Evolutionary conservation across 139 green algal species (phyloP).

Genomic region (Chlamydomonas asymmetrica): DNA sequence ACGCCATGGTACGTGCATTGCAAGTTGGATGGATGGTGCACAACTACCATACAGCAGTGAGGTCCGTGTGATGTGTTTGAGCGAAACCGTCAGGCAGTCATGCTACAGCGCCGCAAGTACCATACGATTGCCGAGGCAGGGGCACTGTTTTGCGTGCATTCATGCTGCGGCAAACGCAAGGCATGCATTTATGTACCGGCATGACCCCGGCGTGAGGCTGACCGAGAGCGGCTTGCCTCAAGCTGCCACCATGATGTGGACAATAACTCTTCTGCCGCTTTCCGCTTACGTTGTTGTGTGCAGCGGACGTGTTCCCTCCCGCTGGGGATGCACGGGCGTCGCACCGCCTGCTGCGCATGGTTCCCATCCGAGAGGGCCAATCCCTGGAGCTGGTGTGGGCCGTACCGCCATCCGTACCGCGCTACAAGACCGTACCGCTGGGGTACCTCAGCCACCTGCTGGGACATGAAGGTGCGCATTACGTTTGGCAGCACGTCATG

Average conservation of each 20-base stretch:
- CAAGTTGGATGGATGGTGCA: background rate
- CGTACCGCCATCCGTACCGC: slow-evolving; percentile 19
- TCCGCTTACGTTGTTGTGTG: background rate
- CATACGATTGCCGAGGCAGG: no score
- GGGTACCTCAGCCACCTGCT: slow-evolving; percentile 81
- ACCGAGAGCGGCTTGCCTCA: no score
- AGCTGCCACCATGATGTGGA: background rate
- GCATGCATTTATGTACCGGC: no score
- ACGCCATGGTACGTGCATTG: background rate
- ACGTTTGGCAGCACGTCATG: background rate
- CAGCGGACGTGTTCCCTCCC: slow-evolving; percentile 36
- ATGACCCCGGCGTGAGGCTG: no score
- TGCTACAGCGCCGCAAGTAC: no score
- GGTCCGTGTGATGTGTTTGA: no score
- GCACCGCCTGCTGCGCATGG: slow-evolving; percentile 58
- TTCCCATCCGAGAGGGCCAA: slow-evolving; percentile 80
- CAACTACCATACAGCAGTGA: background rate
- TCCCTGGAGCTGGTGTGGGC: slow-evolving; percentile 79
- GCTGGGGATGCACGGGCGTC: slow-evolving; percentile 19
- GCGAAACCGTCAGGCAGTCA: no score
- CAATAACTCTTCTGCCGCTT: background rate
- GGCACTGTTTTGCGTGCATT: no score
- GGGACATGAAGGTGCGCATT: slow-evolving; percentile 78
- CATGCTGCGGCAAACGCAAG: no score
- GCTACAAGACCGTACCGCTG: slow-evolving; percentile 60